Evolutionary conservation across 768 basidiomycete species (phyloP).

Genomic region (Psilocybe tampanensis): DNA sequence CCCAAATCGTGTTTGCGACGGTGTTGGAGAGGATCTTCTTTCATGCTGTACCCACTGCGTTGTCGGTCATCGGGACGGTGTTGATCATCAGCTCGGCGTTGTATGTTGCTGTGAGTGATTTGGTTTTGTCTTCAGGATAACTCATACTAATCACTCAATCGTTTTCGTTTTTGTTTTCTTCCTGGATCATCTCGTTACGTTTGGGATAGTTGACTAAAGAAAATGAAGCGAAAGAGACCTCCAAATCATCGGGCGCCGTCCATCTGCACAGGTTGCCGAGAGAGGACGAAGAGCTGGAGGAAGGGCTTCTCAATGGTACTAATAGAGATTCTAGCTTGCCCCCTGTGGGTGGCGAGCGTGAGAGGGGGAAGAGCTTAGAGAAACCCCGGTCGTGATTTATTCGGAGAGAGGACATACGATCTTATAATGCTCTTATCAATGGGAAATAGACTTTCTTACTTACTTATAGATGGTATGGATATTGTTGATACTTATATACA

Average conservation of each 20-base stretch:
- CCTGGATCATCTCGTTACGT: too few relatives aligned
- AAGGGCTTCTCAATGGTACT: slow-evolving; percentile 1
- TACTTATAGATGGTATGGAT: too few relatives aligned
- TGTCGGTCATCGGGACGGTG: slow-evolving; percentile 62
- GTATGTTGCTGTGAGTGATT: slow-evolving; percentile 61
- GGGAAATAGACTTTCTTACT: too few relatives aligned
- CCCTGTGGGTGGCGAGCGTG: too few relatives aligned
- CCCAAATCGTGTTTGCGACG: slow-evolving; percentile 66
- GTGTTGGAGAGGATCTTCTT: slow-evolving; percentile 70
- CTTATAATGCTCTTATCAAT: too few relatives aligned
- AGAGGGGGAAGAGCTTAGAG: too few relatives aligned
- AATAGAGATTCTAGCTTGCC: too few relatives aligned
- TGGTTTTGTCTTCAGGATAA: neutral
- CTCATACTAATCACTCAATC: neutral
- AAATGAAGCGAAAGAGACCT: neutral
- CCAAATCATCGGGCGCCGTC: neutral
- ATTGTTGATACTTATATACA: too few relatives aligned
- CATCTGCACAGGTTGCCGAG: neutral
- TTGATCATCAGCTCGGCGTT: slow-evolving; percentile 68
- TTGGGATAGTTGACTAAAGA: slow-evolving; percentile 17
- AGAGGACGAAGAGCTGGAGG: slow-evolving; percentile 3
- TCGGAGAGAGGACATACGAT: too few relatives aligned
- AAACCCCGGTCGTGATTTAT: too few relatives aligned
- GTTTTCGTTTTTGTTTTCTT: too few relatives aligned
- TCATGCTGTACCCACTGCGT: slow-evolving; percentile 53